phyloP scores from a whole-genome alignment of 1,284 basidiomycete genomes.

The Tilletia caries region DNA sequence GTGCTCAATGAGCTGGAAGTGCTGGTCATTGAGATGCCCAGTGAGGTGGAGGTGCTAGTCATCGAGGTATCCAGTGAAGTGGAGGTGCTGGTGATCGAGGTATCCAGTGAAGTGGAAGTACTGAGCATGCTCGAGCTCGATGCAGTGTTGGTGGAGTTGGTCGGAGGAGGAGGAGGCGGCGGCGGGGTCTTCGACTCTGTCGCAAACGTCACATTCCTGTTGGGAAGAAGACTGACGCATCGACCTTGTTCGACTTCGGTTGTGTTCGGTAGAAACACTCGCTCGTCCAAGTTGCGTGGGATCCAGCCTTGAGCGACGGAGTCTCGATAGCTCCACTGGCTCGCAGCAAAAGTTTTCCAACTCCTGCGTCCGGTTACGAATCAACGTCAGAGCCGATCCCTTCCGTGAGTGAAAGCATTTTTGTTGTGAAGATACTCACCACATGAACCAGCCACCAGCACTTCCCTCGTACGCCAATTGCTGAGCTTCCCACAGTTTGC shows the following conservation, averaged over 20 bases:
- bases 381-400: not conserved
- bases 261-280: slow-evolving; percentile 3
- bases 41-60: too few species aligned
- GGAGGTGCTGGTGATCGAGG: too few species aligned
- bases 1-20: too few species aligned
- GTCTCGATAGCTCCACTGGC: slow-evolving; percentile 20
- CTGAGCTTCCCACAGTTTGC: not conserved
- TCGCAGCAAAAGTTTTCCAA: slow-evolving; percentile 20
- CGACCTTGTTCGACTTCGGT: not conserved
- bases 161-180: not conserved
- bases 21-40: too few species aligned
- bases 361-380: slow-evolving; percentile 6
- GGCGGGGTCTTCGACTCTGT: not conserved
- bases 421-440: not conserved
- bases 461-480: not conserved
- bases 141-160: not conserved
- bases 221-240: not conserved
- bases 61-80: too few species aligned
- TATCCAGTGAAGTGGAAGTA: too few species aligned
- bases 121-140: not conserved
- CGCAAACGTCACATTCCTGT: not conserved
- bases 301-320: slow-evolving; percentile 23
- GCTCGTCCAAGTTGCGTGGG: slow-evolving; percentile 16
- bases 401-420: not conserved
- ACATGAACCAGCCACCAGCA: slow-evolving; percentile 2